phyloP scores from a whole-genome alignment of 257 asterid species.

The Parsonsia alboflavescens region DNA sequence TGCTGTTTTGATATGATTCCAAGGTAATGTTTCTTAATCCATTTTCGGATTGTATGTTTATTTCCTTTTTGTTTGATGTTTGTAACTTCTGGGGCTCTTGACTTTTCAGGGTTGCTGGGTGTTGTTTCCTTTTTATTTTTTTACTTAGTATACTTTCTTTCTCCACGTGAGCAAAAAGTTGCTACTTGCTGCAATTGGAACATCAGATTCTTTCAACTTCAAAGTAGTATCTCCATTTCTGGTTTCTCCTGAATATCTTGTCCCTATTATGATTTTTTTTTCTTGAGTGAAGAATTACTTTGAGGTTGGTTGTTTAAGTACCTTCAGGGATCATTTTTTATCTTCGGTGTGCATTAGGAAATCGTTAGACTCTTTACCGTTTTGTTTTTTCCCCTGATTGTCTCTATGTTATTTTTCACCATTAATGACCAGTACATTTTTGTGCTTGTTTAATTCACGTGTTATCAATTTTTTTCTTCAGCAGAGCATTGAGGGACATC shows the following conservation, averaged over 20 bases:
- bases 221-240: not conserved
- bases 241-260: not conserved
- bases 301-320: not conserved
- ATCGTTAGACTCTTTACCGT: not conserved
- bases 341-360: not conserved
- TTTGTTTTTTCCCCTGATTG: not conserved
- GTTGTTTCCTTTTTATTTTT: not conserved
- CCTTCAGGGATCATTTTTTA: not conserved
- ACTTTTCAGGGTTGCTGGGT: not conserved
- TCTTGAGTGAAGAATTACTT: not conserved
- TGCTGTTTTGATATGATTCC: not conserved
- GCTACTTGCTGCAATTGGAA: not conserved
- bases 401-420: not conserved
- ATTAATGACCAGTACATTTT: not conserved
- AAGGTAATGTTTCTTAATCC: not conserved
- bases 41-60: not conserved
- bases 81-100: not conserved
- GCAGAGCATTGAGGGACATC: constrained; percentile 27
- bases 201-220: not conserved
- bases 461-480: constrained; percentile 1
- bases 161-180: not conserved
- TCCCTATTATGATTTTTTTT: not conserved
- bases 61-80: not conserved
- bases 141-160: not conserved
- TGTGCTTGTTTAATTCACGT: constrained; percentile 6